These are phyloP conservation scores for Hyphopichia burtonii DNA, from an alignment of 1,139 yeast genomes.

Conservation along the genomic window DNA sequence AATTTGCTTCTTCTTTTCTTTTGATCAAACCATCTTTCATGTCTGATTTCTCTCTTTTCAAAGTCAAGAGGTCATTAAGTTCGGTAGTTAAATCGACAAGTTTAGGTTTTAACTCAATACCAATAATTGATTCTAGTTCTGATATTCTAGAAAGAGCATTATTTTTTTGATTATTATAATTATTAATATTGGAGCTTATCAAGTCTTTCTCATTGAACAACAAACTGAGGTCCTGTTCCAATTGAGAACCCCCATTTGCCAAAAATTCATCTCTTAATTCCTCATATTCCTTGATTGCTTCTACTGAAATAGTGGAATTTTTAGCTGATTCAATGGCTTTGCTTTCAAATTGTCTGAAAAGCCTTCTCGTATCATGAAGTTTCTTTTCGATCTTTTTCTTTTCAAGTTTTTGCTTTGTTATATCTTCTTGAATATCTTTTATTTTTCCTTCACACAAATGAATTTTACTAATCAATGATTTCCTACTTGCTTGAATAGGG, in stretches of 20 bases:
- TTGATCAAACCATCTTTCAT: conserved; percentile 40
- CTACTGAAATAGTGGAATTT: conserved; percentile 41
- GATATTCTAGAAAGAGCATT: conserved; percentile 40
- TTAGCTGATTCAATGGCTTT: conserved; percentile 19
- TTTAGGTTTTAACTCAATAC: conserved; percentile 31
- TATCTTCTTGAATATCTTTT: conserved; percentile 52
- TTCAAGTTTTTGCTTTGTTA: conserved; percentile 47
- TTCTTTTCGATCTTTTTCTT: conserved; percentile 47
- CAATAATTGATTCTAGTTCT: conserved; percentile 28
- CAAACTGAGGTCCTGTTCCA: conserved; percentile 51
- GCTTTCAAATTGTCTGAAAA: conserved; percentile 46
- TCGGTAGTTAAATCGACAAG: conserved; percentile 33
- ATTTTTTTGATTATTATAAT: conserved; percentile 43
- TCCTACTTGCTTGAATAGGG: conserved; percentile 57
- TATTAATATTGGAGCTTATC: conserved; percentile 35
- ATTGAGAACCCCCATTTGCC: conserved; percentile 55
- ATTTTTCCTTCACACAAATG: conserved; percentile 50
- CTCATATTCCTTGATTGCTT: conserved; percentile 62
- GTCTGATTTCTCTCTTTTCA: conserved; percentile 42
- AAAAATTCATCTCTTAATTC: conserved; percentile 56
- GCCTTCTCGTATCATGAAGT: conserved; percentile 43
- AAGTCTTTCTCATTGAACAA: conserved; percentile 47
- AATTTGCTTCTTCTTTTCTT: conserved; percentile 44
- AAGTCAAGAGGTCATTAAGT: conserved; percentile 31
- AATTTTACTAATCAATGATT: conserved; percentile 48